Evolutionary conservation across 129 eudicot genomes (phyloP), one percentile per base, ranked within the genome.

Genomic region (Logfia minima): DNA sequence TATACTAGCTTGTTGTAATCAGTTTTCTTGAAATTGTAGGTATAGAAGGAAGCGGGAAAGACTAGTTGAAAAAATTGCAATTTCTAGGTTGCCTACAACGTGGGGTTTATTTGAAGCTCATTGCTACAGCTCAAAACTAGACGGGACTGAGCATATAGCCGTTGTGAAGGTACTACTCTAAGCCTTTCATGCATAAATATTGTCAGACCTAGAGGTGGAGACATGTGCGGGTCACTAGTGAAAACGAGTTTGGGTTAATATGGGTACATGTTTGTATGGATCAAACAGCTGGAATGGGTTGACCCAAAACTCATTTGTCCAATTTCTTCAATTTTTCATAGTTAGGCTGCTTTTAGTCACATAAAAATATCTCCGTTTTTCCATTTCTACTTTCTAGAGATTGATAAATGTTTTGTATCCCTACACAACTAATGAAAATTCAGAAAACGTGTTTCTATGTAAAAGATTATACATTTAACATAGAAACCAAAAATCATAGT

Each of bases 31-130:
- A 59, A 43, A 67, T 68, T 80, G 56, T 48, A 93, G 98, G 87
- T 93, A 90, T 72, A 85, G 84, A 80, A 83, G 96, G 77, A 90
- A 93, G 77, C 83, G 96, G 77, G 98, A 92, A 76, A 86, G 83
- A 41, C 80, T 92, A 66, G 98, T 93, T 1, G 98, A 93, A 83
- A 78, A 86, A 68, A 84, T 78, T 23, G 87, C 90, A 16, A 31
- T 88, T 71, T 86, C 98, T 21, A 79, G 87, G 32, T 75, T 92
- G 62, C 96, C 96, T 63, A 86, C 96, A 2, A 85, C 77, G 67
- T 90, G 98, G 98, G 98, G 98, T 52, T 66, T 76, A 31, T 88
- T 92, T 85, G 80, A 86, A 72, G 94, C 87, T 60, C 81, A 90
- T 64, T 83, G 92, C 72, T 92, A 90, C 51, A 81, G 85, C 11